phyloP scores from a whole-genome alignment of 2,329 filamentous ascomycete species.

The Coleophoma crateriformis region DNA sequence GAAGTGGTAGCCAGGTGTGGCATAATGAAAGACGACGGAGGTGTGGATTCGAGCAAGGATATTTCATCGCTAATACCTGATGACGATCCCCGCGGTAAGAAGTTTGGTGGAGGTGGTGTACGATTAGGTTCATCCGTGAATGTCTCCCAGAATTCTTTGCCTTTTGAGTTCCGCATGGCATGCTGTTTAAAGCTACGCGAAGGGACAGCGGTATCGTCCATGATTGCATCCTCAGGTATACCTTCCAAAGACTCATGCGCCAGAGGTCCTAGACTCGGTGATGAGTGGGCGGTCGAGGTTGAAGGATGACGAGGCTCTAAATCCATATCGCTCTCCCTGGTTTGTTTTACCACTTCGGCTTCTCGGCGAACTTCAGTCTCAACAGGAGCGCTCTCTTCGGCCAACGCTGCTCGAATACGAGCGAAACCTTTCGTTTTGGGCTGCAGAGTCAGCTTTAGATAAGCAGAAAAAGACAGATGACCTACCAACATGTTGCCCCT shows the following conservation, averaged over 20 bases:
- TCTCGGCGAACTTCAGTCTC: constrained; percentile 87
- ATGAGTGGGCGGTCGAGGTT: constrained; percentile 56
- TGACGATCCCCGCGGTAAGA: constrained; percentile 53
- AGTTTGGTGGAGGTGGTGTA: constrained; percentile 44
- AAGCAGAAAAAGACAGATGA: constrained; percentile 7
- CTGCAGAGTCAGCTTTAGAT: constrained; percentile 38
- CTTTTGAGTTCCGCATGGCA: constrained; percentile 64
- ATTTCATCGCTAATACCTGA: constrained; percentile 64
- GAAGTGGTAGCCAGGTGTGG: constrained; percentile 6
- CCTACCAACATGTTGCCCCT: constrained; percentile 83
- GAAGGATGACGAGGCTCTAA: constrained; percentile 41
- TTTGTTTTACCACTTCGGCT: constrained; percentile 91
- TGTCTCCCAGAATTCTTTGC: constrained; percentile 72
- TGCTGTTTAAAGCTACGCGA: constrained; percentile 73
- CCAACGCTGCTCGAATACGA: constrained; percentile 80
- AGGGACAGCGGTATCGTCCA: constrained; percentile 43
- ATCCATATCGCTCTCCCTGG: constrained; percentile 80
- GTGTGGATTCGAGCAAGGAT: constrained; percentile 27
- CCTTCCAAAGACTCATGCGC: constrained; percentile 62
- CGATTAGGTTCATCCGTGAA: constrained; percentile 63
- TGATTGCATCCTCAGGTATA: constrained; percentile 63
- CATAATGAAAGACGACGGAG: constrained; percentile 18
- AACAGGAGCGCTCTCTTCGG: constrained; percentile 81
- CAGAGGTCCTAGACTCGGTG: constrained; percentile 57
- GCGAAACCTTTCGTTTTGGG: constrained; percentile 97